Base-by-base conservation (phyloP, 805 yeast genomes). In the Ogataea salicorniae region DNA sequence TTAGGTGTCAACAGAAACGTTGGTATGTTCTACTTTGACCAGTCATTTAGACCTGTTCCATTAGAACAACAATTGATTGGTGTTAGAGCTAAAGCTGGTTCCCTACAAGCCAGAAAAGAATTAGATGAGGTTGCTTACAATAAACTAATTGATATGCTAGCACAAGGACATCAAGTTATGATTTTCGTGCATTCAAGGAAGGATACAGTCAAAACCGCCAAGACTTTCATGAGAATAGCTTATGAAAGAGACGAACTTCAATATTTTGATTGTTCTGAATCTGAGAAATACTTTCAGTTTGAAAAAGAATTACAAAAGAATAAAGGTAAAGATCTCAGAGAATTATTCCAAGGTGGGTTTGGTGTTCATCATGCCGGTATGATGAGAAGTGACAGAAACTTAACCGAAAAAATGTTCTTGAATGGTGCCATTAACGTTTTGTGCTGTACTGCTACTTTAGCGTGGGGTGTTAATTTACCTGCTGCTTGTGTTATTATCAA, bases 391-490 rank as follows among this genome's bases (percentile, higher is more conserved):
- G 99, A 94, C 60, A 78, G 99, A 60, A 91, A 90, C 59, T 62
- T 90, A 45, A 84, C 95, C 0, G 99, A 95, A 59, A 84, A 83
- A 60, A 78, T 92, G 84, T 94, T 94, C 62, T 73, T 83, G 31
- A 71, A 74, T 31, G 98, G 99, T 38, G 86, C 90, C 0, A 84
- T 94, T 52, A 87, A 84, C 50, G 98, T 94, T 0, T 70, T 94
- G 16, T 86, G 95, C 59, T 90, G 97, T 75, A 94, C 99, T 2
- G 96, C 99, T 0, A 94, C 99, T 0, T 77, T 94, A 49, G 99
- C 99, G 0, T 94, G 99, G 99, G 99, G 99, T 77, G 98, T 94
- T 17, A 94, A 94, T 62, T 72, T 94, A 49, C 99, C 99, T 2
- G 99, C 99, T 6, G 97, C 97, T 1, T 96, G 90, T 37, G 99